Evolutionary conservation across 108 stramenopile genomes (phyloP), one percentile per base, ranked within the genome.

Genomic region (Fragilaria radians): DNA sequence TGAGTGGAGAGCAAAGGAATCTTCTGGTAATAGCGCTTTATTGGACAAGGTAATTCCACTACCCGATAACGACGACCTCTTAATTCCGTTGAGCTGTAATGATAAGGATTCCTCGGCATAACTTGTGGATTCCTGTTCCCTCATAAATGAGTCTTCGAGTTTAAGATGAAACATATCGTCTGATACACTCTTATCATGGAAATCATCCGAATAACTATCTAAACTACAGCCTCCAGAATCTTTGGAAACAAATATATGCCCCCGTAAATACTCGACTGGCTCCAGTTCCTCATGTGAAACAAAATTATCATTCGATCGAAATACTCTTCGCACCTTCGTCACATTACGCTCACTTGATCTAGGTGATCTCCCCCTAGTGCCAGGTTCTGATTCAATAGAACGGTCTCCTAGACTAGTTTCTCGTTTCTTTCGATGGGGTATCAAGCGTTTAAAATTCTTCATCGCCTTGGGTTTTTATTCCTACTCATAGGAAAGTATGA

Each of bases 1-100:
- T 22, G 79, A 54, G 14, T 46, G 24, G 24, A 55, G 58, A 7
- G 61, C 31, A 0, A 22, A 47, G 45, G 68, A 50, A 30, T 58
- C 46, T 28, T 61, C 70, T n/a, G n/a, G 36, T 14, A 14, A 7
- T 42, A 42, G 7, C 36, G 36, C 7, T 7, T 7, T 14, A 42
- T 42, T 42, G 11, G 36, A 7, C 7, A 42, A 42, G 11, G 36
- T 42, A 11, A 14, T 14, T 11, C 14, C 36, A 42, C 36, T 42
- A 11, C 36, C 36, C 36, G 14, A 14, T 42, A 14, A 14, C 7
- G 14, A 42, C 11, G 7, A 11, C 14, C 36, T 14, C 14, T 42
- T 42, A 14, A 14, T 14, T 14, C 36, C 36, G 36, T 42, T 42
- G 36, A 42, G 36, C 14, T 42, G 36, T 11, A 14, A 11, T 14